These are phyloP conservation scores for Nothophaeocryptopus gaeumannii DNA, from an alignment of 2,329 filamentous ascomycete species.

Conservation along the genomic window DNA sequence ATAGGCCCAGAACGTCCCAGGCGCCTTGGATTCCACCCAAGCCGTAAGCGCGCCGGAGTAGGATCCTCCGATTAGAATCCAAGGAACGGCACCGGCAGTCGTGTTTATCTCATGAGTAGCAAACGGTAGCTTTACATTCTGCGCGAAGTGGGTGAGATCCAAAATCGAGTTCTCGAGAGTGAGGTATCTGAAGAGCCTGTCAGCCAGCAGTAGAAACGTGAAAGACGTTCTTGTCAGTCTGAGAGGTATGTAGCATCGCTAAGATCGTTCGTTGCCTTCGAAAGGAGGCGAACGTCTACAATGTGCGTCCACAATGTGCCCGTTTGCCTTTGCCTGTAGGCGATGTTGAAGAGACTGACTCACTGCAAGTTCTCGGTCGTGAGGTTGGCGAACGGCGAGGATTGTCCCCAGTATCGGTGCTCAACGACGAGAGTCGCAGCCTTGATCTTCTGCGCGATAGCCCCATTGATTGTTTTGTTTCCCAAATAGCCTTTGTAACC, in stretches of 20 bases:
- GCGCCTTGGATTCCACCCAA: conserved; percentile 52
- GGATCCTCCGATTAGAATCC: conserved; percentile 56
- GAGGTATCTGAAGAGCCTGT: conserved; percentile 36
- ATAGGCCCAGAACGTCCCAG: conserved; percentile 60
- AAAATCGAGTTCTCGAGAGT: conserved; percentile 53
- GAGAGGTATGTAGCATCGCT: too few relatives aligned
- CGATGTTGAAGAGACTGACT: too few relatives aligned
- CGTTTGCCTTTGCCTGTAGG: too few relatives aligned
- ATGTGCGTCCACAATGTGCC: too few relatives aligned
- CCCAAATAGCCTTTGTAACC: conserved; percentile 51
- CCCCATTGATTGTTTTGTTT: conserved; percentile 49
- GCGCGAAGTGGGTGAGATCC: conserved; percentile 56
- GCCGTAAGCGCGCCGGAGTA: conserved; percentile 56
- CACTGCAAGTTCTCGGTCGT: conserved; percentile 51
- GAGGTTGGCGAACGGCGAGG: conserved; percentile 51
- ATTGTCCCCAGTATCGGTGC: conserved; percentile 58
- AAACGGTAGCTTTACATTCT: conserved; percentile 53
- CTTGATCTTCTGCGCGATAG: conserved; percentile 51
- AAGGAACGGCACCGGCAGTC: conserved; percentile 53
- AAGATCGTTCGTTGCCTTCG: too few relatives aligned
- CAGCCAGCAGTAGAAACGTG: too few relatives aligned
- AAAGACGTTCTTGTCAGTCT: too few relatives aligned
- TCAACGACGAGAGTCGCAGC: conserved; percentile 55
- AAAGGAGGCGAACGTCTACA: too few relatives aligned
- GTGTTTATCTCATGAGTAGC: conserved; percentile 49